These are phyloP conservation scores for Priceomyces carsonii DNA, from an alignment of 805 yeast genomes.

Conservation along the genomic window DNA sequence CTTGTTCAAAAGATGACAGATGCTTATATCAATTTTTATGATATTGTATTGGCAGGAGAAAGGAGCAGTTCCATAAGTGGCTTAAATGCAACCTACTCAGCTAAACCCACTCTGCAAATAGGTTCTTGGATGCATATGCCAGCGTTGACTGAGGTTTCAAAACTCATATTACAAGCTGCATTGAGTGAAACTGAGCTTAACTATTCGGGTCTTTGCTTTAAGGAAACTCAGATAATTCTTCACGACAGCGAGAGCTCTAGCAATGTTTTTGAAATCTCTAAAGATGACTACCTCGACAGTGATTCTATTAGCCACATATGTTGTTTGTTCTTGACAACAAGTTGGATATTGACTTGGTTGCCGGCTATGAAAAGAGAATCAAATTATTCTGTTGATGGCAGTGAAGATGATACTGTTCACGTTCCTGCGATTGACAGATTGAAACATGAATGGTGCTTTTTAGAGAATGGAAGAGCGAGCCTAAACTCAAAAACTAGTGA, in stretches of 20 bases:
- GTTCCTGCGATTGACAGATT: conserved; percentile 31
- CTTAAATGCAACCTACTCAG: conserved; percentile 6
- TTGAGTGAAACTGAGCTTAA: conserved; percentile 12
- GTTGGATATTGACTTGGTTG: conserved; percentile 63
- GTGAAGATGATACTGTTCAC: conserved; percentile 14
- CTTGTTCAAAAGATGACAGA: conserved; percentile 35
- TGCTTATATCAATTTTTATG: conserved; percentile 34
- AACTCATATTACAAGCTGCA: conserved; percentile 12
- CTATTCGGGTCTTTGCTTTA: conserved; percentile 14
- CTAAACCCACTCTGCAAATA: conserved; percentile 25
- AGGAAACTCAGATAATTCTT: conserved; percentile 31
- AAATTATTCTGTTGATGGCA: conserved; percentile 23
- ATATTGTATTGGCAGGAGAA: conserved; percentile 35
- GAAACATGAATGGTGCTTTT: conserved; percentile 42
- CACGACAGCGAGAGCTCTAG: conserved; percentile 14
- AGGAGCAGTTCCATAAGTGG: conserved; percentile 10
- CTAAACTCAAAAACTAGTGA: conserved; percentile 13
- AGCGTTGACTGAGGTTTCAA: conserved; percentile 26
- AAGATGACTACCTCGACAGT: conserved; percentile 56
- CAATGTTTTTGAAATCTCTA: conserved; percentile 32
- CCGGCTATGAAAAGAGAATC: conserved; percentile 51
- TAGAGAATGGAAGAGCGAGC: conserved; percentile 36
- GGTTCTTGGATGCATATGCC: conserved; percentile 34
- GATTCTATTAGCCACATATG: conserved; percentile 53
- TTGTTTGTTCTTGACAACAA: conserved; percentile 52